Evolutionary conservation across 306 rosid species (phyloP).

Genomic region (Begonia loranthoides): DNA sequence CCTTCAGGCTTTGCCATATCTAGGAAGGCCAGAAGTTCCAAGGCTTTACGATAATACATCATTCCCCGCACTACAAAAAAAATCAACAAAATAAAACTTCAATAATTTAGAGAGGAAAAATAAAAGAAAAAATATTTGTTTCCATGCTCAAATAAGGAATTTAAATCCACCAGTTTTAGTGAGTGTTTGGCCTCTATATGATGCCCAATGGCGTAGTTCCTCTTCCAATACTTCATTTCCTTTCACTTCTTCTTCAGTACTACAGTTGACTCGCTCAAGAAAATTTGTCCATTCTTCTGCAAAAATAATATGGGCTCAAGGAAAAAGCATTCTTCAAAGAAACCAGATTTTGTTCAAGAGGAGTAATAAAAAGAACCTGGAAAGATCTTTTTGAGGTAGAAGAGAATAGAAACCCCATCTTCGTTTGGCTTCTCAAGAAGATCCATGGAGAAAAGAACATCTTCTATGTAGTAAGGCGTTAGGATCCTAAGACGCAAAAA

Average conservation of each 20-base stretch:
- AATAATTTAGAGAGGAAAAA: background rate
- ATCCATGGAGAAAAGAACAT: constrained; percentile 63
- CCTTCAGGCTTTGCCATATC: constrained; percentile 88
- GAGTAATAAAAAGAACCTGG: constrained; percentile 47
- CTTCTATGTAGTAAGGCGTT: constrained; percentile 70
- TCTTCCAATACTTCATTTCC: constrained; percentile 37
- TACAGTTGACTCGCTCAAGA: constrained; percentile 49
- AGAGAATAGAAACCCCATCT: constrained; percentile 93
- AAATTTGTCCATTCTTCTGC: constrained; percentile 92
- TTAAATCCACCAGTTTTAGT: constrained; percentile 70
- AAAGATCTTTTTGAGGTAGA: constrained; percentile 87
- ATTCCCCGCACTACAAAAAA: constrained; percentile 58
- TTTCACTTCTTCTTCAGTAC: constrained; percentile 39
- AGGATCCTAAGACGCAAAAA: constrained; percentile 46
- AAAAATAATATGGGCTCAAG: constrained; percentile 4
- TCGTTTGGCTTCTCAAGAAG: constrained; percentile 51
- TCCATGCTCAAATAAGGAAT: constrained; percentile 9
- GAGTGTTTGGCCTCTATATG: constrained; percentile 93
- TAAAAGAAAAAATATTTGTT: constrained; percentile 1
- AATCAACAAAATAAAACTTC: too few relatives aligned
- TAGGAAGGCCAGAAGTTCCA: constrained; percentile 95
- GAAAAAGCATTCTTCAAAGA: too few relatives aligned
- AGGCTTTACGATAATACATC: constrained; percentile 94
- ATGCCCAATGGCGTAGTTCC: constrained; percentile 85
- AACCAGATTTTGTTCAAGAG: background rate